These are phyloP conservation scores for Penicillium sp. DNA, from an alignment of 2,329 filamentous ascomycete species.

Conservation along the genomic window DNA sequence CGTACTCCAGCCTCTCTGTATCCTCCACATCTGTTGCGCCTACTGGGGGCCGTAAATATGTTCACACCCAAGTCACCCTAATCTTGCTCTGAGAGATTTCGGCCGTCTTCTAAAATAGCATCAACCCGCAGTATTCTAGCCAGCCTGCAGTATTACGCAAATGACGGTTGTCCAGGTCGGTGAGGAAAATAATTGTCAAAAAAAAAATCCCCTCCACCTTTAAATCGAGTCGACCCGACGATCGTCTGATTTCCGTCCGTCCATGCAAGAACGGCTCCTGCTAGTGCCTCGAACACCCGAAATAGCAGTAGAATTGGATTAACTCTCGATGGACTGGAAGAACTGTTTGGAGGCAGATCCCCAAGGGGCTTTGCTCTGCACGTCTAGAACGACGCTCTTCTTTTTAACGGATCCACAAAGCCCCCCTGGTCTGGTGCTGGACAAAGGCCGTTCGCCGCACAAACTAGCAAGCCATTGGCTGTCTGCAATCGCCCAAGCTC, in stretches of 20 bases:
- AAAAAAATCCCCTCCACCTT: constrained; percentile 14
- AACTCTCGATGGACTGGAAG: background rate
- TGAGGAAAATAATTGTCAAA: constrained; percentile 30
- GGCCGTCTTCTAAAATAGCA: constrained; percentile 12
- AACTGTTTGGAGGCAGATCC: constrained; percentile 16
- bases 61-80: constrained; percentile 8
- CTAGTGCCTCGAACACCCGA: constrained; percentile 32
- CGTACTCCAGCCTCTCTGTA: constrained; percentile 9
- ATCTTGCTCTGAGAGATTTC: constrained; percentile 16
- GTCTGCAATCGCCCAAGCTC: constrained; percentile 31
- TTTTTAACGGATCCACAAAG: constrained; percentile 17
- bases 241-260: constrained; percentile 33
- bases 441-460: constrained; percentile 22
- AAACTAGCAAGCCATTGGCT: constrained; percentile 28
- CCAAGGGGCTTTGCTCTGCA: constrained; percentile 20
- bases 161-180: constrained; percentile 30
- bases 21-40: constrained; percentile 19
- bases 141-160: constrained; percentile 25
- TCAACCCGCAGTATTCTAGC: constrained; percentile 12
- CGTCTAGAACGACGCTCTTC: constrained; percentile 26
- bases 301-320: background rate
- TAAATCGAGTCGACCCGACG: constrained; percentile 30
- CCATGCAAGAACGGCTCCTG: constrained; percentile 29
- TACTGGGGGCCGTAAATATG: constrained; percentile 20
- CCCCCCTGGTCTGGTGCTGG: constrained; percentile 22